Evolutionary conservation across 2,329 filamentous ascomycete species (phyloP), one percentile per base, ranked within the genome.

Genomic region (Stachybotrys chlorohalonatus): DNA sequence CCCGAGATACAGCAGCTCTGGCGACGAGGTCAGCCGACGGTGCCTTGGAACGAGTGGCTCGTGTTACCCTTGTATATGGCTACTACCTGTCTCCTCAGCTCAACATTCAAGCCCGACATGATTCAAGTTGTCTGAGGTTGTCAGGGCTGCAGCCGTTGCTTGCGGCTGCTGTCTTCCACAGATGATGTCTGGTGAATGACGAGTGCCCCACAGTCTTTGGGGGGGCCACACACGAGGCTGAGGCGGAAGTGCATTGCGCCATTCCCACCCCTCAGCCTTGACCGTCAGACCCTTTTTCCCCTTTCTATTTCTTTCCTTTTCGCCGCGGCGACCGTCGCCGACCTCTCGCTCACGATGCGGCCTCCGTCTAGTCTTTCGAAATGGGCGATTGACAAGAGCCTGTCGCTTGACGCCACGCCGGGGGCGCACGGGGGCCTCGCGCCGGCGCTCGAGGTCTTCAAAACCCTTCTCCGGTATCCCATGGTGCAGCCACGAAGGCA

Each of bases 1-100:
- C 39, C 93, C 91, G 13, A 97, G 78, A 64, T 87, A 85, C 48
- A 99, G 80, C 11, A 96, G 82, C 64, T 96, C 91, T 95, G 9
- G 2, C 15, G 30, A 9, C 9, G 9, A 49, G 56, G 2, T 24
- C 7, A 49, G 30, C 15, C 13, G 31, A 42, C 9, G 39, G 32
- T 50, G 13, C 9, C 13, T 42, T 45, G 42, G 6, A 31, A 15
- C 1, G 30, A 9, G n/a, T 45, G 53, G 45, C 45, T 32, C 52
- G 46, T 4, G 24, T 24, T 31, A 90, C 90, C 89, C 84, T 96
- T 96, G 76, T 96, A 96, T 56, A 96, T 83, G 45, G 81, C 79
- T 59, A 96, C 88, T 49, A 96, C 92, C 67, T 94, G 83, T 56
- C 82, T 78, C 54, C 90, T 84, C 31, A 96, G 78, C 57, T 81